Evolutionary conservation across 1,284 basidiomycete species (phyloP).

Genomic region (Ustilago tritici): DNA sequence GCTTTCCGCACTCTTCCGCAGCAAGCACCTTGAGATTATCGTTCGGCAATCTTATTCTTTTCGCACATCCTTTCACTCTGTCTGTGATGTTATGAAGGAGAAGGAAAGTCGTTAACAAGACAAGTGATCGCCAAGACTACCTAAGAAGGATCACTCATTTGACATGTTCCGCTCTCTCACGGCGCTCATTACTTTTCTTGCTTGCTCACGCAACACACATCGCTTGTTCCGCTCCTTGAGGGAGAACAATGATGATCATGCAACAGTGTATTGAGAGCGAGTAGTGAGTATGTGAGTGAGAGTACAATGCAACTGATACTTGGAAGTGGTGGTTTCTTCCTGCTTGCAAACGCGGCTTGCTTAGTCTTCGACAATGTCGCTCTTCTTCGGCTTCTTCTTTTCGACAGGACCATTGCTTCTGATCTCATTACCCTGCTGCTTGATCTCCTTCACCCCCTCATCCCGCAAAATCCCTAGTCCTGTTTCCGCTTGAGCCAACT

Average conservation of each 20-base stretch:
- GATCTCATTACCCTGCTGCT: slow-evolving; percentile 55
- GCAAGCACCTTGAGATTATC: background rate
- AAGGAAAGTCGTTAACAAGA: background rate
- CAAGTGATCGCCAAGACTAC: background rate
- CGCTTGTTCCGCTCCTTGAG: background rate
- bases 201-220: slow-evolving; percentile 1
- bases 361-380: slow-evolving; percentile 58
- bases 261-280: background rate
- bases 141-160: background rate
- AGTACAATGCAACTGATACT: background rate
- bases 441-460: slow-evolving; percentile 60
- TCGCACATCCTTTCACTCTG: background rate
- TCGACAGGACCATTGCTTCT: slow-evolving; percentile 35
- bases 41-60: background rate
- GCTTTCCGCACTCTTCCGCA: background rate
- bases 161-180: no score
- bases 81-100: background rate
- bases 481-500: slow-evolving; percentile 68
- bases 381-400: slow-evolving; percentile 62
- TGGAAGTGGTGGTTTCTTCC: background rate
- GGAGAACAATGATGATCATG: background rate
- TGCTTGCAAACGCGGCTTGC: background rate
- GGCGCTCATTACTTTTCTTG: background rate
- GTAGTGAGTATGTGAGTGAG: slow-evolving; percentile 9
- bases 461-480: slow-evolving; percentile 68